Evolutionary conservation across 306 rosid genomes (phyloP).

Genomic region (Pterocarpus macrocarpus): DNA sequence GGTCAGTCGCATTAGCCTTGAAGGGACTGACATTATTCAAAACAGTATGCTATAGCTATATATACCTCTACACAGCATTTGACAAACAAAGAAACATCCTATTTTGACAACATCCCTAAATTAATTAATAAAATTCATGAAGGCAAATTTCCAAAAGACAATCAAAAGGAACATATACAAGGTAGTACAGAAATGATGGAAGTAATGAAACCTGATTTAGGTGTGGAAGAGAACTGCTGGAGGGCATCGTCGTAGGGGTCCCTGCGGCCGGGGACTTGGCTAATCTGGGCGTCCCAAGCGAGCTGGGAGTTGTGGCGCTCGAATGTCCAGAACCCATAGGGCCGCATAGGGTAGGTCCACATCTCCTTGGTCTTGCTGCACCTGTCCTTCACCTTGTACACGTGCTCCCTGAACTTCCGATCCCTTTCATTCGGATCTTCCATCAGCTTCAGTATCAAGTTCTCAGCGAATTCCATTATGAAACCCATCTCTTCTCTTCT

Average conservation of each 20-base stretch:
- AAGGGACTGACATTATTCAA: background rate
- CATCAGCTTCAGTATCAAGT: constrained; percentile 80
- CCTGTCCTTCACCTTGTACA: constrained; percentile 52
- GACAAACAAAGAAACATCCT: background rate
- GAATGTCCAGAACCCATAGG: constrained; percentile 96
- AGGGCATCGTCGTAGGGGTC: constrained; percentile 94
- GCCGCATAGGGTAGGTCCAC: constrained; percentile 85
- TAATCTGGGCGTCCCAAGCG: constrained; percentile 91
- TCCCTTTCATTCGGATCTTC: constrained; percentile 97
- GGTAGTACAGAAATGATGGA: too few relatives aligned
- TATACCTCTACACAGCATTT: background rate
- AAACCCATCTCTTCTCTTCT: constrained; percentile 67
- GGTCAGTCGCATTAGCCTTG: background rate
- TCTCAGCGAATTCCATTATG: constrained; percentile 94
- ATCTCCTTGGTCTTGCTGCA: constrained; percentile 90
- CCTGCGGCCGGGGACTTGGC: constrained; percentile 85
- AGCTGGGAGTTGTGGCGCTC: constrained; percentile 96
- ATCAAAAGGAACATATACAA: too few relatives aligned
- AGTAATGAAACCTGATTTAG: background rate
- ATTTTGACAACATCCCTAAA: background rate
- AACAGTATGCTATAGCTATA: background rate
- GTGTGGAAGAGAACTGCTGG: constrained; percentile 49
- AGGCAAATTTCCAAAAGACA: background rate
- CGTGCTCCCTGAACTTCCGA: constrained; percentile 79
- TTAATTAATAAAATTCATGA: background rate